These are phyloP conservation scores for Solanum microdontum DNA, from an alignment of 257 asterid species.

Conservation along the genomic window DNA sequence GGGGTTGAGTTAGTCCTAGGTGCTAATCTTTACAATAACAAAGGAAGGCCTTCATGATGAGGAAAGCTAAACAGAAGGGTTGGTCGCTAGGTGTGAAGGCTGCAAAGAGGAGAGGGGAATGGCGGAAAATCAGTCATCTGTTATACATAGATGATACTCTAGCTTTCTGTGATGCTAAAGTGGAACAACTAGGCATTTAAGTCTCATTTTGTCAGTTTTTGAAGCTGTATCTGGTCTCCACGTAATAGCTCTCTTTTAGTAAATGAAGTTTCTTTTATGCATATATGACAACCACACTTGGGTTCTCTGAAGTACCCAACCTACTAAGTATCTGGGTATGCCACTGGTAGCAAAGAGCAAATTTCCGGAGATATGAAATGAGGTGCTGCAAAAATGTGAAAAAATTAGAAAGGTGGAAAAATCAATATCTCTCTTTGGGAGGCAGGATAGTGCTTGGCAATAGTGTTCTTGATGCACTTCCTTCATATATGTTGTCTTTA, in stretches of 20 bases:
- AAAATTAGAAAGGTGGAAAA: neutral
- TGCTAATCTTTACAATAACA: neutral
- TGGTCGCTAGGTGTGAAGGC: neutral
- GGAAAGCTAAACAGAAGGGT: neutral
- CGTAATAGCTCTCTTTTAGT: neutral
- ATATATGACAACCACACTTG: neutral
- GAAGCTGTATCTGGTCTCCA: neutral
- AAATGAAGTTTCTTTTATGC: neutral
- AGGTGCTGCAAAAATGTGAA: neutral
- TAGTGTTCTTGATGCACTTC: neutral
- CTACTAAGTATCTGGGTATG: neutral
- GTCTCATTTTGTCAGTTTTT: neutral
- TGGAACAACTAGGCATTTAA: neutral
- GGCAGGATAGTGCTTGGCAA: neutral
- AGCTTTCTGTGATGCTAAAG: neutral
- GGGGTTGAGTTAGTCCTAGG: no score
- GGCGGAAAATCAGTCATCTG: neutral
- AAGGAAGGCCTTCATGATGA: neutral
- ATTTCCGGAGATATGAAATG: neutral
- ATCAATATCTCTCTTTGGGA: neutral
- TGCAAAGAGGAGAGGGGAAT: neutral
- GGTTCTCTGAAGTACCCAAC: neutral
- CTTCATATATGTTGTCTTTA: neutral
- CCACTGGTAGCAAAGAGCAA: neutral
- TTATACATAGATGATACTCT: neutral